Conservation (phyloP, 1,284 basidiomycete species). For the Marasmius oreades region DNA sequence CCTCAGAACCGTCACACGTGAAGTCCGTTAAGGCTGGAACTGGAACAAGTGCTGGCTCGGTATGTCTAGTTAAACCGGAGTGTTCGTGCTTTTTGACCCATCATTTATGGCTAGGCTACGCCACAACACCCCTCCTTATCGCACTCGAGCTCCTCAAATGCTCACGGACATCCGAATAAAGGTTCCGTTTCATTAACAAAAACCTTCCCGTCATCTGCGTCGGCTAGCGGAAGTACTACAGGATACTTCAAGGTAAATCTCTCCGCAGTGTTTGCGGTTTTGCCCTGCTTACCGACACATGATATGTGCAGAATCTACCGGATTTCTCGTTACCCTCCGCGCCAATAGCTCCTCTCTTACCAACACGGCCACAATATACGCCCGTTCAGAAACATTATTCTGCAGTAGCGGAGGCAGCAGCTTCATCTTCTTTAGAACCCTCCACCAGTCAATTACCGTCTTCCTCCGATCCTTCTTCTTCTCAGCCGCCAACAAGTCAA, state of each 20-base stretch:
- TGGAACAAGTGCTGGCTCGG: not conserved
- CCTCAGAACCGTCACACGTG: not conserved
- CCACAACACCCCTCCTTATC: not conserved
- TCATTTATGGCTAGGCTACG: not conserved
- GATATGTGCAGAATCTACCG: not conserved
- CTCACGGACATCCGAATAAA: not conserved
- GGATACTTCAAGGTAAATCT: not conserved
- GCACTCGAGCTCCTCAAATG: not conserved
- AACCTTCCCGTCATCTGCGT: not conserved
- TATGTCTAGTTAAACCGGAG: not conserved
- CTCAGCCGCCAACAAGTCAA: not conserved
- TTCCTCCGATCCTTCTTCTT: not conserved
- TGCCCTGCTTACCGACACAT: not conserved
- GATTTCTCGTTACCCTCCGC: not conserved
- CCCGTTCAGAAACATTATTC: not conserved
- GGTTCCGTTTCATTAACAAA: not conserved
- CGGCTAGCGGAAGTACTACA: not conserved
- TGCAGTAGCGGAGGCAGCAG: not conserved
- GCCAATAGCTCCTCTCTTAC: not conserved
- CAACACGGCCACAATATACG: not conserved
- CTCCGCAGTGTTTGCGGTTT: not conserved
- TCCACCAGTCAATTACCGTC: not conserved
- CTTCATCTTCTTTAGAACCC: not conserved
- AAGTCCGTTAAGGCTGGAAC: not conserved
- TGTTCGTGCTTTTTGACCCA: not conserved